Evolutionary conservation across 352 stramenopile genomes (phyloP), one percentile per base, ranked within the genome.

Genomic region (Elongisporangium undulatum): DNA sequence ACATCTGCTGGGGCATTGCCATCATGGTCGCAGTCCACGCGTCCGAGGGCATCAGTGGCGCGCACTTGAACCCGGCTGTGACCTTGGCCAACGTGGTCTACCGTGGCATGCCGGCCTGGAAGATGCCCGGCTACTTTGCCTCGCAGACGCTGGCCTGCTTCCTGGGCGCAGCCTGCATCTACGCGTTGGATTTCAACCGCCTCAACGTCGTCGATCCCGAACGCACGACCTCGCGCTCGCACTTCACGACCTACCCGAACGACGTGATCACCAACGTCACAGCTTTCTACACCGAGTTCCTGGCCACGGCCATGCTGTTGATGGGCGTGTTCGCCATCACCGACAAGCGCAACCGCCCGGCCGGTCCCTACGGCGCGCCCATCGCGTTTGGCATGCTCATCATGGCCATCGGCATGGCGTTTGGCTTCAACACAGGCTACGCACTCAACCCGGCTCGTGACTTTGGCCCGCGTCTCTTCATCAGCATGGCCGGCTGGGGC

Each of bases 1-100:
- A 76, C 50, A 69, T 89, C 19, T 82, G 66, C 62, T 90, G 80
- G 77, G 80, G 81, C 13, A 68, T 90, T 34, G 81, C 60, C 8
- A 55, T 90, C n/a, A 75, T 89, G 70, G 51, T 85, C 20, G 79
- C 66, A 19, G 72, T 84, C 12, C 75, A 85, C 56, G 51, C 61
- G 3, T 65, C 66, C 1, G 74, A 75, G 6, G 74, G 67, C 21
- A 55, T 80, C 5, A 83, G 71, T 51, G 72, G 76, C 13, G 76
- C 69, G 4, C 79, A 89, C 50, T 58, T 89, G 48, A 89, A 86
- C 63, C 77, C 76, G 4, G 65, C 79, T 50, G 72, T 89, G 20
- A 82, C 76, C 0, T 45, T 84, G 53, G 70, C 76, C 23, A 73
- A 80, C 34, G 75, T 72, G 15, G 59, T 78, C 21, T 84, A 73